These are phyloP conservation scores for Stropharia rugosoannulata DNA, from an alignment of 768 basidiomycete species.

Conservation along the genomic window DNA sequence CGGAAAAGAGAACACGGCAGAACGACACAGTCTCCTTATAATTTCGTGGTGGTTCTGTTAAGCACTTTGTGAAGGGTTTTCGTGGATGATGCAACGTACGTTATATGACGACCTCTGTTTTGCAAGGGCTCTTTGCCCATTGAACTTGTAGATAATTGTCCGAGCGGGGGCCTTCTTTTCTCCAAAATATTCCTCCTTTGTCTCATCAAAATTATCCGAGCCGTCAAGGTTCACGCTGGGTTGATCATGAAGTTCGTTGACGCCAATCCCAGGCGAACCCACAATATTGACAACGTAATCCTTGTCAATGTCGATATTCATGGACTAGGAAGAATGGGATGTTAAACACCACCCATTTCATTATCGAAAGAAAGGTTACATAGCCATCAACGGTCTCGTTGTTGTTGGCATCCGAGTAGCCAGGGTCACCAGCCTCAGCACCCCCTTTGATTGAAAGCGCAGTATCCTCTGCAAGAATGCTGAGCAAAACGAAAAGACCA, in stretches of 20 bases:
- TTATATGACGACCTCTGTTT: too few relatives aligned
- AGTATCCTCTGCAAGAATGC: slow-evolving; percentile 91
- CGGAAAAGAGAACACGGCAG: neutral
- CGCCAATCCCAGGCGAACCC: slow-evolving; percentile 76
- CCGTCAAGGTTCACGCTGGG: slow-evolving; percentile 94
- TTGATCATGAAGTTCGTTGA: slow-evolving; percentile 89
- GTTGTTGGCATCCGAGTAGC: slow-evolving; percentile 82
- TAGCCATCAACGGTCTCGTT: slow-evolving; percentile 91
- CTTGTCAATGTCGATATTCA: slow-evolving; percentile 87
- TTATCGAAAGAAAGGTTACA: slow-evolving; percentile 41
- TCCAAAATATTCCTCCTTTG: slow-evolving; percentile 61
- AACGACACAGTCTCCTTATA: too few relatives aligned
- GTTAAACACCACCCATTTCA: neutral
- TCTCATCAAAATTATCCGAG: slow-evolving; percentile 75
- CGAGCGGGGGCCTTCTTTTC: slow-evolving; percentile 53
- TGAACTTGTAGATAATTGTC: too few relatives aligned
- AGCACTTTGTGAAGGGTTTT: neutral
- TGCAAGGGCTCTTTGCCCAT: too few relatives aligned
- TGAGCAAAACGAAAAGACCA: slow-evolving; percentile 23
- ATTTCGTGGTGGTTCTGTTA: too few relatives aligned
- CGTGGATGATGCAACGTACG: too few relatives aligned
- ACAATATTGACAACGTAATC: slow-evolving; percentile 93
- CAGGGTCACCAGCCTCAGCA: slow-evolving; percentile 55
- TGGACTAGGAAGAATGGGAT: slow-evolving; percentile 42
- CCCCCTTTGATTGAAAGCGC: slow-evolving; percentile 87